These are phyloP conservation scores for Ceratocystis variospora DNA, from an alignment of 2,329 filamentous ascomycete genomes.

Conservation along the genomic window DNA sequence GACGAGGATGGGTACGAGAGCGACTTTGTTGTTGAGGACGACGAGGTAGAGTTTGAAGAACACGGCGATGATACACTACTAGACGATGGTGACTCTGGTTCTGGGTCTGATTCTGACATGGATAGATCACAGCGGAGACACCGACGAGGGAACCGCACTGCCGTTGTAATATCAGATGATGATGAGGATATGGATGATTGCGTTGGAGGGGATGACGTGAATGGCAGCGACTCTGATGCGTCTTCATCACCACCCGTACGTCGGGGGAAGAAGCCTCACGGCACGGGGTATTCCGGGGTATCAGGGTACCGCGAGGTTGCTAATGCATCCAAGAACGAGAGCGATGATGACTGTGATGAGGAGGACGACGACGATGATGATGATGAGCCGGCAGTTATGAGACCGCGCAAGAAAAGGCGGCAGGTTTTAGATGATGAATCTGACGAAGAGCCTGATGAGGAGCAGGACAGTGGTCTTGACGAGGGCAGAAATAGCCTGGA, in stretches of 20 bases:
- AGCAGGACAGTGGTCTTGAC: background rate
- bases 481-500: background rate
- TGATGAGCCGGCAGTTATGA: background rate
- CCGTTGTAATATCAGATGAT: conserved; percentile 1
- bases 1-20: conserved; percentile 13
- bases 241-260: background rate
- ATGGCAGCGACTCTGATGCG: background rate
- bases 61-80: background rate
- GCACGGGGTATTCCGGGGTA: background rate
- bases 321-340: background rate
- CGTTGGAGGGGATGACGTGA: background rate
- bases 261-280: background rate
- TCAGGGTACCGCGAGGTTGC: background rate
- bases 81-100: conserved; percentile 2
- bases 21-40: conserved; percentile 15
- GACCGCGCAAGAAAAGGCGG: background rate
- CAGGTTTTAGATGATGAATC: conserved; percentile 2
- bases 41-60: conserved; percentile 14
- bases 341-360: background rate
- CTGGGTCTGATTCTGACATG: background rate
- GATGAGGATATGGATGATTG: background rate
- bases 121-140: background rate
- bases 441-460: background rate
- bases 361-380: background rate
- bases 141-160: background rate